Percentiles rank a stretch among this genome's conserved stretches.
These are phyloP conservation scores for Anthracocystis panici-leucophaei DNA, from an alignment of 1,284 basidiomycete species.

Conservation along the genomic window DNA sequence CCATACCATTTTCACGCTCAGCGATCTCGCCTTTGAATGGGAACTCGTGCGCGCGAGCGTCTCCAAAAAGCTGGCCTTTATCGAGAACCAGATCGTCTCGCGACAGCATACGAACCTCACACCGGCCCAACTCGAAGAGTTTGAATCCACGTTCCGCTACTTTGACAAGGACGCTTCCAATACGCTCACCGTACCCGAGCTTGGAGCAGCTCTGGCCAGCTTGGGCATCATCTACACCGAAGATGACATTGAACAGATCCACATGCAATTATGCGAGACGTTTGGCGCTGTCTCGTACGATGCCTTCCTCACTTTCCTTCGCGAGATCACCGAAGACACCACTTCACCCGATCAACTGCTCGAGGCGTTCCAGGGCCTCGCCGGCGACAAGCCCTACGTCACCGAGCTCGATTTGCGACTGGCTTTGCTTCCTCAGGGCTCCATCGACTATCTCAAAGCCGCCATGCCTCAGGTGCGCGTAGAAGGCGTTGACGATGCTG, in stretches of 20 bases:
- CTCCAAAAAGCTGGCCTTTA: slow-evolving; percentile 89
- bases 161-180: slow-evolving; percentile 95
- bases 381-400: slow-evolving; percentile 91
- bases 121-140: slow-evolving; percentile 95
- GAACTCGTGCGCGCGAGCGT: slow-evolving; percentile 84
- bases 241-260: slow-evolving; percentile 87
- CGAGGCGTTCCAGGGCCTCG: slow-evolving; percentile 92
- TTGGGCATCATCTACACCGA: slow-evolving; percentile 91
- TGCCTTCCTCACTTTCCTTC: slow-evolving; percentile 90
- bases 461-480: slow-evolving; percentile 59
- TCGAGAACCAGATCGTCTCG: slow-evolving; percentile 97
- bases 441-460: slow-evolving; percentile 80
- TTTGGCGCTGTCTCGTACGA: slow-evolving; percentile 93
- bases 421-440: slow-evolving; percentile 82
- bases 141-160: slow-evolving; percentile 96
- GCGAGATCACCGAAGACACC: slow-evolving; percentile 92
- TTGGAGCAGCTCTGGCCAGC: slow-evolving; percentile 91
- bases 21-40: slow-evolving; percentile 91
- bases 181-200: slow-evolving; percentile 84
- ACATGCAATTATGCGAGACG: slow-evolving; percentile 82
- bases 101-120: slow-evolving; percentile 90
- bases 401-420: slow-evolving; percentile 92
- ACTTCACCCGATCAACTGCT: slow-evolving; percentile 91
- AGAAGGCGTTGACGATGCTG: slow-evolving; percentile 55
- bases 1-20: slow-evolving; percentile 89